Base-by-base conservation (phyloP, 305 asterid species). In the Fraxinus greggii region DNA sequence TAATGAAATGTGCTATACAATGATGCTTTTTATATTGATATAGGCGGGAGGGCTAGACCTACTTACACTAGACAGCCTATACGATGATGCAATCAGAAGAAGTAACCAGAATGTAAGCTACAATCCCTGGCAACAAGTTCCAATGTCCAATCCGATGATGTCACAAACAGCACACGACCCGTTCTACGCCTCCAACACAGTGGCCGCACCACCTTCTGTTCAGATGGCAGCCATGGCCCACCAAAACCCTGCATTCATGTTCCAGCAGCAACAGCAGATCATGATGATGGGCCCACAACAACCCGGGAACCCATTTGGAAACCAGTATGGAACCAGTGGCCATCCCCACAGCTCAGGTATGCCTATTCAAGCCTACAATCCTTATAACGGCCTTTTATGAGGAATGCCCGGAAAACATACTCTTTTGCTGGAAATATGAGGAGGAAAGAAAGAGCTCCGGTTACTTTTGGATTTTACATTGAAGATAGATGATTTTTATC, bases 41-140 rank as follows among this genome's bases (percentile, higher is more conserved):
- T 82, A 94, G 99, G 98, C 92, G 15, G 98, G 97, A 80, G 97
- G 99, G 65, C 88, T 97, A 35, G 99, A 97, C 86, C 81, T 80
- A 76, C 97, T 97, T 65, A 93, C 98, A 19, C 92, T 97, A 29
- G 97, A 97, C 85, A 97, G 98, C 87, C 90, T 97, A 72, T 95
- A 97, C 33, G 98, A 97, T 23, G 99, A 97, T 35, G 99, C 99
- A 76, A 87, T 93, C 63, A 82, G 98, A 92, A 90, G 93, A 89
- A 92, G 78, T 85, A 94, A 84, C 94, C 97, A 93, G 80, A 86
- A 84, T 36, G 85, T 85, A 17, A 92, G 97, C 84, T 93, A 96
- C 91, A 94, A 92, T 78, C 99, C 98, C 19, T 97, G 99, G 99
- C 96, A 94, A 79, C 91, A 86, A 85, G 82, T 83, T 61, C 89